These are phyloP conservation scores for Boletus coccyginus DNA, from an alignment of 768 basidiomycete species.

Conservation along the genomic window DNA sequence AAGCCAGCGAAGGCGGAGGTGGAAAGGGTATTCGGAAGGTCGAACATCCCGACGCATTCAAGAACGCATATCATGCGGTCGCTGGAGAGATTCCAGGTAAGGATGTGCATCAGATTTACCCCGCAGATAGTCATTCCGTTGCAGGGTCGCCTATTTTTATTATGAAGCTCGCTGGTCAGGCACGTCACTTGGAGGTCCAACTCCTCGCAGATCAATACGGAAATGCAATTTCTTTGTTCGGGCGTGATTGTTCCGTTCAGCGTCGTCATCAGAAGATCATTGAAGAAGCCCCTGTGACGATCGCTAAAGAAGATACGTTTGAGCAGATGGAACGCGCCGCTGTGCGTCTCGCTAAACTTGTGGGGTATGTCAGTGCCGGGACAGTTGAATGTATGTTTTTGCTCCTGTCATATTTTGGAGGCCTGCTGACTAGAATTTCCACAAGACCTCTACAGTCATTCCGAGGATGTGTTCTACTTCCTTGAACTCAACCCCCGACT, in stretches of 20 bases:
- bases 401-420: neutral
- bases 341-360: conserved; percentile 97
- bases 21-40: conserved; percentile 99
- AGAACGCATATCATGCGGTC: conserved; percentile 92
- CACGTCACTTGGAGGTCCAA: conserved; percentile 97
- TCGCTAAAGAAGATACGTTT: conserved; percentile 87
- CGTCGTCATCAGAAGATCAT: conserved; percentile 99
- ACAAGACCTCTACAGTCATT: conserved; percentile 89
- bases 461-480: conserved; percentile 95
- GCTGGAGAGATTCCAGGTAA: conserved; percentile 94
- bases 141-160: conserved; percentile 97
- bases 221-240: conserved; percentile 97
- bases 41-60: conserved; percentile 81
- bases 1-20: conserved; percentile 98
- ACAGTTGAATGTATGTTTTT: conserved; percentile 83
- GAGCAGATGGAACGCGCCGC: conserved; percentile 99
- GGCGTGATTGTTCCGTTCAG: conserved; percentile 99
- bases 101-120: conserved; percentile 14
- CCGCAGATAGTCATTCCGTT: conserved; percentile 6
- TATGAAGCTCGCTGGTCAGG: conserved; percentile 99
- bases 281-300: conserved; percentile 98
- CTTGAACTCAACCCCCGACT: conserved; percentile 98
- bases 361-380: conserved; percentile 98
- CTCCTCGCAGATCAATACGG: conserved; percentile 99
- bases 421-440: conserved; percentile 1